phyloP scores from a whole-genome alignment of 2,329 filamentous ascomycete genomes.

The Aspergillus pseudoviridinutans region DNA sequence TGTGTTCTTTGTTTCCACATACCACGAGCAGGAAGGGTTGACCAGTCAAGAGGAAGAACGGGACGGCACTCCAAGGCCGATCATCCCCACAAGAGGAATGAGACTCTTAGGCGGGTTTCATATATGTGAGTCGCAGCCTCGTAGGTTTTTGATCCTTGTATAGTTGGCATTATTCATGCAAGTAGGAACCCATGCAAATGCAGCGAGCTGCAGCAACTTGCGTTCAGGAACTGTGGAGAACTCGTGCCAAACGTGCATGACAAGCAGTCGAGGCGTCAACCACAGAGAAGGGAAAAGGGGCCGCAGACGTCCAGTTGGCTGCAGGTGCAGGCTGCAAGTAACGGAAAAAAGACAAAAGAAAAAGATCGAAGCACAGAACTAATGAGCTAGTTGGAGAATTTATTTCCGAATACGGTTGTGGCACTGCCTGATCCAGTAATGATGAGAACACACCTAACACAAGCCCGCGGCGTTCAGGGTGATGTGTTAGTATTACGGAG shows the following conservation, averaged over 20 bases:
- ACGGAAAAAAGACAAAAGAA: constrained; percentile 7
- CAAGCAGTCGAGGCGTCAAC: neutral
- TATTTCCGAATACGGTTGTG: constrained; percentile 13
- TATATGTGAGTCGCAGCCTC: neutral
- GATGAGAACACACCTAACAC: constrained; percentile 8
- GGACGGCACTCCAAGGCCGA: constrained; percentile 22
- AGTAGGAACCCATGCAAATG: neutral
- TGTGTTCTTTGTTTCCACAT: constrained; percentile 1
- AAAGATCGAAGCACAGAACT: constrained; percentile 11
- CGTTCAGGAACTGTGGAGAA: constrained; percentile 13
- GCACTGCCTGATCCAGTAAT: constrained; percentile 16
- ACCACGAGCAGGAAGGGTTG: constrained; percentile 13
- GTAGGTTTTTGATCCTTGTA: neutral
- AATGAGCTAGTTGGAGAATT: constrained; percentile 16
- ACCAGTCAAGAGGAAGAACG: constrained; percentile 11
- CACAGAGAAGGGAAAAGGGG: neutral
- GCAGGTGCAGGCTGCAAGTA: neutral
- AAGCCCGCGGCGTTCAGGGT: neutral
- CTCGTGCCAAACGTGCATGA: constrained; percentile 3
- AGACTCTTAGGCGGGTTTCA: constrained; percentile 16
- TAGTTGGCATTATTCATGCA: neutral
- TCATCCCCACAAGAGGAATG: constrained; percentile 22
- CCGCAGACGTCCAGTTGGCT: neutral
- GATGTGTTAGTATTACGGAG: neutral
- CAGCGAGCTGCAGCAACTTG: constrained; percentile 10